Percentiles rank a stretch among this genome's conserved stretches.
Evolutionary conservation across 2,329 filamentous ascomycete species (phyloP).

Genomic region (Nemania abortiva): DNA sequence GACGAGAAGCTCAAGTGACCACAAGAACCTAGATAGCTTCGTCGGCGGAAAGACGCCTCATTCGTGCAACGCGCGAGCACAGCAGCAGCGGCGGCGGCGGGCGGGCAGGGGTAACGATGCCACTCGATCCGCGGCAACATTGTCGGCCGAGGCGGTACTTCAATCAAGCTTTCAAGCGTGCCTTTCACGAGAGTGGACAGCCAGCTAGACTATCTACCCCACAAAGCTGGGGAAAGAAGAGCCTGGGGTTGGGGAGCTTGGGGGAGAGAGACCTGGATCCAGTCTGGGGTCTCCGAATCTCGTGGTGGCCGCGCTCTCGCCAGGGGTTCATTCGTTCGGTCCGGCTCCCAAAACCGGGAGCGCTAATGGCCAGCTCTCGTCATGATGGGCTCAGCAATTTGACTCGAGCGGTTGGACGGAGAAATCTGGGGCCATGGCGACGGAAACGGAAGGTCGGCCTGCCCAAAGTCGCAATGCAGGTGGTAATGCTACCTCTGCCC

Average conservation of each 20-base stretch:
- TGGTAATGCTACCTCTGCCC: slow-evolving; percentile 11
- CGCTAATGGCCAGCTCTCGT: background rate
- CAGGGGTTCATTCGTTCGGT: background rate
- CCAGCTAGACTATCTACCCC: background rate
- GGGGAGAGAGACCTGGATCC: no score
- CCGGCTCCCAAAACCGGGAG: background rate
- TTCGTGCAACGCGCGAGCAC: slow-evolving; percentile 19
- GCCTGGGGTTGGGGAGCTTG: background rate
- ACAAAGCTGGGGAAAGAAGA: background rate
- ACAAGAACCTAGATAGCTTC: background rate
- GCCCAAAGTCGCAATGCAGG: slow-evolving; percentile 12
- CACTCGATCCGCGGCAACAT: slow-evolving; percentile 1
- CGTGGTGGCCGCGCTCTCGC: background rate
- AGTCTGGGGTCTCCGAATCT: background rate
- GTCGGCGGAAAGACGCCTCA: slow-evolving; percentile 14
- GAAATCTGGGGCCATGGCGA: slow-evolving; percentile 13
- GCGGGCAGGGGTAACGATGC: background rate
- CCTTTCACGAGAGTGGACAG: background rate
- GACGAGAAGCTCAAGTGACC: slow-evolving; percentile 2
- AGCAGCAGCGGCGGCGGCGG: background rate
- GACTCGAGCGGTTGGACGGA: slow-evolving; percentile 31
- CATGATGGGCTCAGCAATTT: background rate
- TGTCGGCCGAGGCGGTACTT: slow-evolving; percentile 10
- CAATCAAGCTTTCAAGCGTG: slow-evolving; percentile 2
- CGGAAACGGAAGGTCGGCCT: slow-evolving; percentile 30